phyloP scores from a whole-genome alignment of 2,329 filamentous ascomycete genomes.

The Arthroderma sp. region DNA sequence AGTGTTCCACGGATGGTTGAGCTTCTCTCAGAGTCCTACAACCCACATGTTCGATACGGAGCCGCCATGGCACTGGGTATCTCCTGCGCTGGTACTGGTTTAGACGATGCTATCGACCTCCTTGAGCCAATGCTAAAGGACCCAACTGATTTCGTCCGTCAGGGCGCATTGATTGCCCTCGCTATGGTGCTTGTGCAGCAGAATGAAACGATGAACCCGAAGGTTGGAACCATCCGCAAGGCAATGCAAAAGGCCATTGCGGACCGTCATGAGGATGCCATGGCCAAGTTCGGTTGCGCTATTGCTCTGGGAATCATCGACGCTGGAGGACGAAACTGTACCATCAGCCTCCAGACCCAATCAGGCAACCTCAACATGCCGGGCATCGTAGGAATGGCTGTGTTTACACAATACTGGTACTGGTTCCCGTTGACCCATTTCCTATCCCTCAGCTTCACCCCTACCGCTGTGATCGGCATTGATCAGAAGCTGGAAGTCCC shows the following conservation, averaged over 20 bases:
- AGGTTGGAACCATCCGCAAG: slow-evolving; percentile 82
- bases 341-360: slow-evolving; percentile 92
- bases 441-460: slow-evolving; percentile 89
- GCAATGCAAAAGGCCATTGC: slow-evolving; percentile 86
- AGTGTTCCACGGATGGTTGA: slow-evolving; percentile 98
- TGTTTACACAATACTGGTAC: slow-evolving; percentile 99
- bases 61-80: slow-evolving; percentile 98
- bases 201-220: slow-evolving; percentile 97
- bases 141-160: slow-evolving; percentile 93
- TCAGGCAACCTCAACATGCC: slow-evolving; percentile 98
- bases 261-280: slow-evolving; percentile 94
- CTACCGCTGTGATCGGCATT: slow-evolving; percentile 87
- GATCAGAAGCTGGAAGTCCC: slow-evolving; percentile 90
- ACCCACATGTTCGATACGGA: slow-evolving; percentile 94
- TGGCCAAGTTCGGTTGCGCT: slow-evolving; percentile 97
- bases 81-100: slow-evolving; percentile 87
- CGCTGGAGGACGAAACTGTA: slow-evolving; percentile 94
- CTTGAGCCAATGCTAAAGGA: slow-evolving; percentile 99
- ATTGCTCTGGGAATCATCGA: slow-evolving; percentile 94
- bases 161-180: slow-evolving; percentile 85
- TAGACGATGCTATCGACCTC: slow-evolving; percentile 91
- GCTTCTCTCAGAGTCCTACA: slow-evolving; percentile 94
- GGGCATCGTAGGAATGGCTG: slow-evolving; percentile 91
- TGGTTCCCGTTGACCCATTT: slow-evolving; percentile 99
- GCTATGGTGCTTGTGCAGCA: slow-evolving; percentile 99